Evolutionary conservation across 441 rosid species (phyloP), one percentile per base, ranked within the genome.

Genomic region (Pelargonium myrrhifolium): DNA sequence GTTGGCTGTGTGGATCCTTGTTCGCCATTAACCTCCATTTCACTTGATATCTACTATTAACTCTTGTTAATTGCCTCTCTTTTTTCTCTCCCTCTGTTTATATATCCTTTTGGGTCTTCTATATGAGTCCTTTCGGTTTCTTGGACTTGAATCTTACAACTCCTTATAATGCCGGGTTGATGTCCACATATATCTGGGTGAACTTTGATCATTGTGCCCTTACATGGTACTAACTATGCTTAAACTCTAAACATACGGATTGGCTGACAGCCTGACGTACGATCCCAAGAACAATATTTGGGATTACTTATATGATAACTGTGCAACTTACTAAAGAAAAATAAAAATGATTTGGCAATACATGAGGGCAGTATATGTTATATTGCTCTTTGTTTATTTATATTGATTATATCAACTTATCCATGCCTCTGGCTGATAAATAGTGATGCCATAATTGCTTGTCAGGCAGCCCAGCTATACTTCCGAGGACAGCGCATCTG

Each of bases 401-500:
- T 55, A 15, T 20, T 17, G 22, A 55, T 55, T 55, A 6, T 43
- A 21, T 21, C 14, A 18, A 56, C 14, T 43, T 43, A 43, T 43
- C 12, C 49, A 43, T 43, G 49, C 49, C 49, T 59, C 26, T 59
- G 31, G 49, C 49, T 43, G 49, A 43, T 43, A 14, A 14, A 47
- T 47, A 15, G 55, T 47, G 17, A 15, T 47, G 55, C 55, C 55
- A 47, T 47, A 17, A 55, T 55, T 55, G 60, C 26, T 73, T 89
- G 86, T 87, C 77, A 68, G 77, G 83, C 39, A 72, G 65, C 65
- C 3, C 21, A 75, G 35, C 83, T 88, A n/a, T 90, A 88, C 66
- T 93, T 91, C 76, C 80, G 96, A 83, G 99, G 99, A 64, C 89
- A 91, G 20, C 86, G 89, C 6, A 91, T 93, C 71, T 93, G 96